Evolutionary conservation across 495 filamentous ascomycete genomes (phyloP), one percentile per base, ranked within the genome.

Genomic region (Penicillium nucicola): DNA sequence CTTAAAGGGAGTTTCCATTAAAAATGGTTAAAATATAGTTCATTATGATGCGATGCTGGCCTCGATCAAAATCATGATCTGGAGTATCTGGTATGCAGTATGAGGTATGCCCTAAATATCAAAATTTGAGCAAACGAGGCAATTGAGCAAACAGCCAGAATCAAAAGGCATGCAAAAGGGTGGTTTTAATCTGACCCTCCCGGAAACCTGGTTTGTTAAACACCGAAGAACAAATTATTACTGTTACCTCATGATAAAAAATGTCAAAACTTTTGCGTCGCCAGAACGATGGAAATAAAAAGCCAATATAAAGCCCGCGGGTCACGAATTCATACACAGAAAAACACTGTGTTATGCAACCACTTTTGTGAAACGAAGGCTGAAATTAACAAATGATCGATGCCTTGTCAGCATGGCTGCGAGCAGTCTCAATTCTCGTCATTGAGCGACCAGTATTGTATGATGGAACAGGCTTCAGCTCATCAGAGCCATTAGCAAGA

Each of bases 361-460:
- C 1, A 28, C 10, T 8, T 4, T 5, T 28, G 25, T 40, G 4
- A 5, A 31, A 38, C 7, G 5, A 14, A 10, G 28, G 18, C 11
- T 5, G 12, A 2, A 9, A 37, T 30, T 34, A 57, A 14, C 55
- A 64, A 28, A 64, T 64, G 10, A 64, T 64, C 1, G 61, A 61
- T 9, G 61, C 52, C 28, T 45, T 61, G n/a, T 60, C 58, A 2
- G 53, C 53, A 9, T 60, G 48, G 23, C 53, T 65, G 14, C 56
- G 58, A 28, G 61, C 55, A 2, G 61, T 65, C 18, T 62, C 58
- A 4, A 65, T 46, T 23, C 61, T 44, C 3, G 55, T 43, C 30
- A 62, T 56, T 1, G 48, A 48, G n/a, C 39, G 5, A 5, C 53
- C 36, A 14, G 53, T 57, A 28, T 43, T 42, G 3, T 40, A 40